A percentile compares a stretch with the other conserved stretches of the same genome.
Evolutionary conservation across 2,329 filamentous ascomycete species (phyloP).

Genomic region (Diaporthe aspalathi): DNA sequence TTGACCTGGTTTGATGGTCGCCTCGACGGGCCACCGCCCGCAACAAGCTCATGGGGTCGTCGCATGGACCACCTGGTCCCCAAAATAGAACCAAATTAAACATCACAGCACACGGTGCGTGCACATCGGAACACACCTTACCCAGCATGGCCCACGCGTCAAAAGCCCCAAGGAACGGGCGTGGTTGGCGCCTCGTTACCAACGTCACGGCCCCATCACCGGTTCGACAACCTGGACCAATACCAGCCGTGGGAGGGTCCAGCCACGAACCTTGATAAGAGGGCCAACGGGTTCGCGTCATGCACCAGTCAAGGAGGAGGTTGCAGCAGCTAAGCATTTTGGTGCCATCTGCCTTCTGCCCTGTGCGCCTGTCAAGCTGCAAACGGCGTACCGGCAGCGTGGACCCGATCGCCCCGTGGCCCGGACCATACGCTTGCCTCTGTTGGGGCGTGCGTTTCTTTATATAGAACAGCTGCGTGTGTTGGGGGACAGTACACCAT

Average conservation of each 20-base stretch:
- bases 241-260: background rate
- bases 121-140: constrained; percentile 10
- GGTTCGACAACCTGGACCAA: background rate
- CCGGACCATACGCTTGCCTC: background rate
- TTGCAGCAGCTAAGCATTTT: constrained; percentile 27
- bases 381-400: constrained; percentile 18
- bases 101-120: constrained; percentile 6
- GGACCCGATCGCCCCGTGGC: constrained; percentile 9
- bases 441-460: constrained; percentile 20
- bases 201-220: background rate
- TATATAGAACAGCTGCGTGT: constrained; percentile 5
- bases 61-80: constrained; percentile 16
- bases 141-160: background rate
- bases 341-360: background rate
- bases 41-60: constrained; percentile 24
- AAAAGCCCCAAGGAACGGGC: background rate
- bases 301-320: constrained; percentile 16
- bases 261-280: background rate
- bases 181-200: background rate
- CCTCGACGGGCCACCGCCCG: constrained; percentile 14
- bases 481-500: background rate
- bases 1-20: constrained; percentile 4
- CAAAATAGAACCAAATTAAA: constrained; percentile 15
- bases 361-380: constrained; percentile 16
- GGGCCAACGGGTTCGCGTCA: background rate